Evolutionary conservation across 805 yeast species (phyloP).

Genomic region (Candida hispaniensis): DNA sequence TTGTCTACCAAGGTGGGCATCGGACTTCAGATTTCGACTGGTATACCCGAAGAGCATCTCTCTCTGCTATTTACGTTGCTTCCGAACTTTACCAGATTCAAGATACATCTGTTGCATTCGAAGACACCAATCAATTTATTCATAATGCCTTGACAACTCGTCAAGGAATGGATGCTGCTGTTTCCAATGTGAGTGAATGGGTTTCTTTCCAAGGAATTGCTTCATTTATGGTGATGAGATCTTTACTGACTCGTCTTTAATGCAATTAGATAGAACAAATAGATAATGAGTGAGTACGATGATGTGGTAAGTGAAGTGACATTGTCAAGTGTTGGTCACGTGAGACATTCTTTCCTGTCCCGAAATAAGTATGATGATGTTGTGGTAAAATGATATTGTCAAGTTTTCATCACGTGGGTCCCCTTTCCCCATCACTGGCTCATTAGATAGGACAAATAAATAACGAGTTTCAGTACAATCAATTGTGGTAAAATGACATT

Average conservation of each 20-base stretch:
- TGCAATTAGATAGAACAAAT: neutral
- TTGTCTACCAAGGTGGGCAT: conserved; percentile 72
- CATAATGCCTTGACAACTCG: conserved; percentile 46
- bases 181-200: conserved; percentile 67
- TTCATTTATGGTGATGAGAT: conserved; percentile 53
- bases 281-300: too few relatives aligned
- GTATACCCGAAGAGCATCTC: conserved; percentile 75
- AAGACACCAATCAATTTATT: conserved; percentile 54
- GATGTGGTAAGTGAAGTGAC: too few relatives aligned
- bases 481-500: too few relatives aligned
- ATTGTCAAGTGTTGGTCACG: too few relatives aligned
- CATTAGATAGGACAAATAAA: too few relatives aligned
- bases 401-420: too few relatives aligned
- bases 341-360: too few relatives aligned
- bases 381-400: too few relatives aligned
- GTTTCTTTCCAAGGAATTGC: conserved; percentile 54
- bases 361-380: too few relatives aligned
- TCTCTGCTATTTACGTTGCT: conserved; percentile 60
- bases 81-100: conserved; percentile 72
- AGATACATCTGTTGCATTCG: conserved; percentile 49
- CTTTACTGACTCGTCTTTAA: conserved; percentile 35
- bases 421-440: too few relatives aligned
- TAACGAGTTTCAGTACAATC: too few relatives aligned
- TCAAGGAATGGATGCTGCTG: conserved; percentile 46
- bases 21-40: conserved; percentile 70